Base-by-base conservation (phyloP, 306 rosid species). In the Astragalus glycyphyllos region DNA sequence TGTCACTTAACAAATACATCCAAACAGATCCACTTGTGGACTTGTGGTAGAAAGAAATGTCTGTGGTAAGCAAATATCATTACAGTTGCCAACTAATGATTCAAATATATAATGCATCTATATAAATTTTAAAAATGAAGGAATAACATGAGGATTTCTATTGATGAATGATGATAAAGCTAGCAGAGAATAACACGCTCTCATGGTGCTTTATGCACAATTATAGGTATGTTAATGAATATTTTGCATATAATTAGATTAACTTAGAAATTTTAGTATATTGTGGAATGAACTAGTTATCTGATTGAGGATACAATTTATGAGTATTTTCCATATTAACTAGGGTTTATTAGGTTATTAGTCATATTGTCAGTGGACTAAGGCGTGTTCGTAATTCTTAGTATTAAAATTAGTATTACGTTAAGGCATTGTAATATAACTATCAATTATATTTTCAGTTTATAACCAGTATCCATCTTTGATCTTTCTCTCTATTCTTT, bases 151-250 rank as follows among this genome's bases (percentile, higher is more conserved):
- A 54, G 11, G 13, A 54, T 54, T 54, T 54, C 11, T 32, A 11
- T 54, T 53, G 58, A 53, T 20, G 58, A 53, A 53, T 53, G n/a
- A 20, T 17, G 13, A 20, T 53, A 26, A 53, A 56, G 41, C 20
- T 20, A 42, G 70, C 57, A 37, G 47, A 57, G 65, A 53, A 63
- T 13, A 49, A 72, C 40, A 56, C 40, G 54, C 50, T 65, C 32
- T 11, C 32, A 7, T 1, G 11, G 56, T 38, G 59, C 63, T 8
- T 20, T 37, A 57, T 12, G 14, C 42, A 63, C 8, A 35, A 35
- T 35, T 5, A 7, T 35, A 48, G 55, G 32, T 20, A 20, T 9
- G 32, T 20, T 8, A 16, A 6, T 37, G 40, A 69, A 54, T 54
- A 69, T 69, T 20, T 17, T 54, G 54, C 26, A 69, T 13, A 68